Evolutionary conservation across 2,329 filamentous ascomycete species (phyloP).

Genomic region (Penicillium sclerotigenum): DNA sequence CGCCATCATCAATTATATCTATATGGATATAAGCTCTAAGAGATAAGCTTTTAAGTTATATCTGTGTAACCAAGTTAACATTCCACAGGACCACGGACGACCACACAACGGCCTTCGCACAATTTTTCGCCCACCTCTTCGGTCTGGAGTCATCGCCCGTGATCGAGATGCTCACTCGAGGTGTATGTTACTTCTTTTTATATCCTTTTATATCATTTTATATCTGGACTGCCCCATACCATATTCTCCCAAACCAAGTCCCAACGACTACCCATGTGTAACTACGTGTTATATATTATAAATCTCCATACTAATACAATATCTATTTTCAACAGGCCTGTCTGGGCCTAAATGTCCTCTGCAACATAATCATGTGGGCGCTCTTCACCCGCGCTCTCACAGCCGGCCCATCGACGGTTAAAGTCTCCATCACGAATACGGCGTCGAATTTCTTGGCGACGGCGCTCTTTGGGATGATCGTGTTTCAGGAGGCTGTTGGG

Average conservation of each 20-base stretch:
- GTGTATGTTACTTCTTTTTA: conserved; percentile 50
- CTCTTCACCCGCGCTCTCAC: conserved; percentile 62
- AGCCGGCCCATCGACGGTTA: conserved; percentile 58
- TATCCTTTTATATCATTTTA: neutral
- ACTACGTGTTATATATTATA: neutral
- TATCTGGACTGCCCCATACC: neutral
- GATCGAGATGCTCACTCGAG: conserved; percentile 52
- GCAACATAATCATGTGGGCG: conserved; percentile 64
- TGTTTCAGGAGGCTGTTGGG: conserved; percentile 57
- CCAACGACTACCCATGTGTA: neutral
- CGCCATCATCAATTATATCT: neutral
- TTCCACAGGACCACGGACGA: conserved; percentile 56
- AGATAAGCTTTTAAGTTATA: neutral
- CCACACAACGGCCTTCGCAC: conserved; percentile 54
- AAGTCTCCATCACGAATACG: conserved; percentile 63
- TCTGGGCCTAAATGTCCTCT: conserved; percentile 59
- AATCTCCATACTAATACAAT: conserved; percentile 19
- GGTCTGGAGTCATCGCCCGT: conserved; percentile 37
- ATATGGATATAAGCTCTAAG: neutral
- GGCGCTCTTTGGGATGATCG: conserved; percentile 55
- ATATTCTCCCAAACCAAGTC: neutral
- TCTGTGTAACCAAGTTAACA: neutral
- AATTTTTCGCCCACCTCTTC: conserved; percentile 46
- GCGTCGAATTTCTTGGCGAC: conserved; percentile 63
- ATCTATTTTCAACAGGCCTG: conserved; percentile 45